Evolutionary conservation across 2,329 filamentous ascomycete species (phyloP).

Genomic region (Cytospora schulzeri): DNA sequence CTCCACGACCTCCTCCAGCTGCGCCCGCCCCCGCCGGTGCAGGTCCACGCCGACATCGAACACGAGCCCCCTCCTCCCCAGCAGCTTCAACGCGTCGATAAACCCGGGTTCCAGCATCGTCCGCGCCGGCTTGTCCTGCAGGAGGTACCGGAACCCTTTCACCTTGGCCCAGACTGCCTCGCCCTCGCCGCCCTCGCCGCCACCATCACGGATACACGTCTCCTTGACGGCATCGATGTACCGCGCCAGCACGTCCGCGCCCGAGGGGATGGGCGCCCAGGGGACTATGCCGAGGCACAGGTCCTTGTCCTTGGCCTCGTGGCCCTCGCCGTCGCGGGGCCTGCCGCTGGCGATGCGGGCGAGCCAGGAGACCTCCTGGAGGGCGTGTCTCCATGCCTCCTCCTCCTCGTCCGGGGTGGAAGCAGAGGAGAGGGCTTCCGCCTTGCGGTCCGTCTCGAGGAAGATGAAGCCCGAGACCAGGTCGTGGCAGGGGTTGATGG

Average conservation of each 20-base stretch:
- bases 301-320: conserved; percentile 51
- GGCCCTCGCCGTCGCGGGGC: conserved; percentile 60
- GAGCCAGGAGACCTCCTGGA: conserved; percentile 73
- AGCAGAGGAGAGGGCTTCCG: conserved; percentile 47
- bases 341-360: conserved; percentile 65
- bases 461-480: conserved; percentile 73
- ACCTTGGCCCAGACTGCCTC: conserved; percentile 65
- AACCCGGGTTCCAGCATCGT: conserved; percentile 66
- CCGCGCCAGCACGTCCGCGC: conserved; percentile 57
- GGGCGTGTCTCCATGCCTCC: conserved; percentile 63
- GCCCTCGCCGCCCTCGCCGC: conserved; percentile 57
- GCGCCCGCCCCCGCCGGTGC: conserved; percentile 72
- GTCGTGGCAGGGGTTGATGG: conserved; percentile 43
- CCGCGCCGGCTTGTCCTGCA: conserved; percentile 74
- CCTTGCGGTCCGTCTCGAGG: conserved; percentile 77
- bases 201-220: conserved; percentile 48
- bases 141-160: conserved; percentile 78
- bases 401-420: not conserved
- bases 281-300: conserved; percentile 73
- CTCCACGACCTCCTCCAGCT: conserved; percentile 70
- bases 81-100: conserved; percentile 64
- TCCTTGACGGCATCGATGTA: conserved; percentile 67
- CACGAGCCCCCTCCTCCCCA: conserved; percentile 63
- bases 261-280: conserved; percentile 81
- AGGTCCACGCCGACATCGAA: conserved; percentile 89